Base-by-base conservation (phyloP, 345 rosid species). In the Moricandia moricandioides region DNA sequence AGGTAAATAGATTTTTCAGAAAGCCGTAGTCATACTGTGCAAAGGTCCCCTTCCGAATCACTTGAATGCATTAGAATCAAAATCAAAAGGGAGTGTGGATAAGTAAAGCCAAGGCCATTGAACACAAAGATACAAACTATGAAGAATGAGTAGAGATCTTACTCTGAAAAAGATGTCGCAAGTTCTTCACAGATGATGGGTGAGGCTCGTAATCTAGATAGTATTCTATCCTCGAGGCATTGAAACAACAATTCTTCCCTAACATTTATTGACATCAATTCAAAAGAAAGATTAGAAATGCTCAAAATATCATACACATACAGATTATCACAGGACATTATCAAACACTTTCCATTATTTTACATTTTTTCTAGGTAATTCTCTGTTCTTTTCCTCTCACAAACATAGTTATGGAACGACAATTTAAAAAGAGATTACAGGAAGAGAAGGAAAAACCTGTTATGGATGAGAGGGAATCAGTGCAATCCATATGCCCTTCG, bases 81-180 rank as follows among this genome's bases (percentile, higher is more conserved):
- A 33, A 71, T 24, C 60, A 59, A 58, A 40, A 62, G 40, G 30
- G 8, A 16, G 57, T 13, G 14, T 30, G n/a, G 21, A 72, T 34
- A 56, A 51, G 45, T 54, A 62, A 29, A 27, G 18, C 70, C 58
- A 21, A 62, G 62, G 21, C 63, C 39, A 59, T 26, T 11, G 31
- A 62, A 62, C 43, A 67, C 29, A 62, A 5, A 14, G 26, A 16
- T 26, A 55, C 3, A n/a, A 40, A 16, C 30, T 37, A 71, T 55
- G 49, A 26, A 4, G 40, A 39, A 47, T 13, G 51, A 62, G 16
- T 5, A 63, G 70, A 65, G 66, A 74, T 62, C 86, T 69, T 85
- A 91, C 97, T 91, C 83, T 94, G 93, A 81, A 90, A 94, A 80
- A 91, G 93, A 84, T 94, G 98, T 62, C 88, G 88, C 57, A 94